Conservation (phyloP, 768 basidiomycete genomes). For the Mycena epipterygia region DNA sequence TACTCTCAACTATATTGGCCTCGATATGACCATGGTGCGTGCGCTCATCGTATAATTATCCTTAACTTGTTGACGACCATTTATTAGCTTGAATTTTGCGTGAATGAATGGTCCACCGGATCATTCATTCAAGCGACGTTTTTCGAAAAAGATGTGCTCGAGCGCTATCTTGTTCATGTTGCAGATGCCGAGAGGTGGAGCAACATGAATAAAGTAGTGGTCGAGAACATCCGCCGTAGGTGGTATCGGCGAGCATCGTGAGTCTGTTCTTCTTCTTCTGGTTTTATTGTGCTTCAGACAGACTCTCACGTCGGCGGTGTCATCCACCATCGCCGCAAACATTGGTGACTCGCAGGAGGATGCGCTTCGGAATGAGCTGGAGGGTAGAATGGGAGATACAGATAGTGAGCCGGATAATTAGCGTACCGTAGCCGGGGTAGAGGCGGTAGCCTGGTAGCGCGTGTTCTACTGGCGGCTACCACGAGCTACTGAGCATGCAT, state of each 20-base stretch:
- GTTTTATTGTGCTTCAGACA: background rate
- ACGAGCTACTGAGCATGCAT: background rate
- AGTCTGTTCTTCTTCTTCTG: background rate
- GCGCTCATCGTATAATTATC: background rate
- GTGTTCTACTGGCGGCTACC: background rate
- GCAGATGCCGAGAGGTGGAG: conserved; percentile 15
- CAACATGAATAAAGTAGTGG: background rate
- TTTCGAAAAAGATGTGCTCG: background rate
- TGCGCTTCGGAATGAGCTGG: background rate
- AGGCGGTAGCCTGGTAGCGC: background rate
- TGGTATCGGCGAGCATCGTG: conserved; percentile 16
- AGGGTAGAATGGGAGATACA: conserved; percentile 5
- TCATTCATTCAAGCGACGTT: background rate
- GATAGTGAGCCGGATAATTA: conserved; percentile 8
- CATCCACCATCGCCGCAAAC: background rate
- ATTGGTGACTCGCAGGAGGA: background rate
- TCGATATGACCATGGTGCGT: conserved; percentile 8
- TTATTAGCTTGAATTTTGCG: conserved; percentile 5
- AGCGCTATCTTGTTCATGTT: background rate
- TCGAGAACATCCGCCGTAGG: conserved; percentile 4
- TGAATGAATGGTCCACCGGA: conserved; percentile 10
- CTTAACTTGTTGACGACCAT: background rate
- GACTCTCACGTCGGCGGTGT: background rate
- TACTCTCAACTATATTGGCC: background rate
- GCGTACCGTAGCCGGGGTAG: background rate